phyloP scores from a whole-genome alignment of 2,329 filamentous ascomycete genomes.

The Mollisia scopiformis region DNA sequence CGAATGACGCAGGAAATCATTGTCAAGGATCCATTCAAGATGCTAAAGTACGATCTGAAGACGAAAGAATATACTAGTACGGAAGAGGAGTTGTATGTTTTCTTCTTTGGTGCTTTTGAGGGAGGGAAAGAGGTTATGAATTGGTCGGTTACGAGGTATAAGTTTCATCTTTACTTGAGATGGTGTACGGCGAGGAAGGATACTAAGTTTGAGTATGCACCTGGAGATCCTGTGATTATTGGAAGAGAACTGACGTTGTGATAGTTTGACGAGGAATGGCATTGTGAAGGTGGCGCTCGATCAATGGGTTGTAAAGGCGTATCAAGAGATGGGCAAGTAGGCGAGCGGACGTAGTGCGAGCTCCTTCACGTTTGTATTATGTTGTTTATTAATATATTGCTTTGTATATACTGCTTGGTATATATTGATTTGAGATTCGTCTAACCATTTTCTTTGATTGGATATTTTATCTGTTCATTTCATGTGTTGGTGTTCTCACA shows the following conservation, averaged over 20 bases:
- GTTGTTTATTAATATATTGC: too few species aligned
- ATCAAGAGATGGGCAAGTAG: too few species aligned
- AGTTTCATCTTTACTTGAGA: background rate
- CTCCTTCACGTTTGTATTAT: too few species aligned
- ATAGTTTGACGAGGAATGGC: background rate
- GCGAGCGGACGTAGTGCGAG: too few species aligned
- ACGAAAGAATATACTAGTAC: background rate
- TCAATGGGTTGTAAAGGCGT: too few species aligned
- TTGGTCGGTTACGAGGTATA: background rate
- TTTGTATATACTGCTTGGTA: too few species aligned
- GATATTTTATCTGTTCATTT: too few species aligned
- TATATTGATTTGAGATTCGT: too few species aligned
- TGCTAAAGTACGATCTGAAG: background rate
- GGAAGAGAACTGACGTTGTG: background rate
- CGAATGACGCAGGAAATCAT: background rate
- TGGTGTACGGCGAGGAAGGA: background rate
- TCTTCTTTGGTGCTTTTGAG: background rate
- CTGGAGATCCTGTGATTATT: background rate
- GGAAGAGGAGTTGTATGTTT: background rate
- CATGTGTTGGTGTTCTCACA: too few species aligned
- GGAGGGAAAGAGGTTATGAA: background rate
- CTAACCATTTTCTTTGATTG: too few species aligned
- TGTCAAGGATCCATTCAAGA: background rate
- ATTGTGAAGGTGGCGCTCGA: background rate
- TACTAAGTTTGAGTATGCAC: background rate